Evolutionary conservation across 2,329 filamentous ascomycete species (phyloP).

Genomic region (Harringtonia aguacate): DNA sequence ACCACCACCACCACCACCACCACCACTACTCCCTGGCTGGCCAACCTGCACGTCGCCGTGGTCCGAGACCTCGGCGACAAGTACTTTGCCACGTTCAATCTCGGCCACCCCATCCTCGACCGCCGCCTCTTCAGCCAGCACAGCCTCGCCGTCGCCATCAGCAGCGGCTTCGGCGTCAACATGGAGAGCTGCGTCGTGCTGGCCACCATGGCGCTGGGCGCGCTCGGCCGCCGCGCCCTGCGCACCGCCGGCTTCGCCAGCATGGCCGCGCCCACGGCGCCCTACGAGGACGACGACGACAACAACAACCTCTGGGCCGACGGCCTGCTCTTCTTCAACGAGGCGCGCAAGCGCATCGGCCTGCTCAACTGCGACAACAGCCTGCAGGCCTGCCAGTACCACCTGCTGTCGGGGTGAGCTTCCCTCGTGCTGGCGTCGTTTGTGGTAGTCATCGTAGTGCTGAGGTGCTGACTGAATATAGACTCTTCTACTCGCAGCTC

Average conservation of each 20-base stretch:
- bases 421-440: neutral
- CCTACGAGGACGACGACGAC: neutral
- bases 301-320: slow-evolving; percentile 7
- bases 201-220: slow-evolving; percentile 38
- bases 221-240: slow-evolving; percentile 35
- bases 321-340: slow-evolving; percentile 42
- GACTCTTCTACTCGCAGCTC: slow-evolving; percentile 31
- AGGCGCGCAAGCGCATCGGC: slow-evolving; percentile 38
- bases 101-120: slow-evolving; percentile 40
- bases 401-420: slow-evolving; percentile 33
- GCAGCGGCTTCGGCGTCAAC: slow-evolving; percentile 37
- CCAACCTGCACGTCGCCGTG: slow-evolving; percentile 32
- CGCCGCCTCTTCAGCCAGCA: slow-evolving; percentile 38
- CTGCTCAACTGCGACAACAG: slow-evolving; percentile 19
- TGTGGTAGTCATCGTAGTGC: no score
- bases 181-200: slow-evolving; percentile 41
- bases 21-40: no score
- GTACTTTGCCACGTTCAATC: slow-evolving; percentile 43
- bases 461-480: neutral
- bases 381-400: slow-evolving; percentile 39
- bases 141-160: slow-evolving; percentile 35
- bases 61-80: slow-evolving; percentile 40
- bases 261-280: no score
- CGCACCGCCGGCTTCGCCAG: slow-evolving; percentile 32
- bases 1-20: no score